Base-by-base conservation (phyloP, 345 rosid species). In the Camelina sativa region DNA sequence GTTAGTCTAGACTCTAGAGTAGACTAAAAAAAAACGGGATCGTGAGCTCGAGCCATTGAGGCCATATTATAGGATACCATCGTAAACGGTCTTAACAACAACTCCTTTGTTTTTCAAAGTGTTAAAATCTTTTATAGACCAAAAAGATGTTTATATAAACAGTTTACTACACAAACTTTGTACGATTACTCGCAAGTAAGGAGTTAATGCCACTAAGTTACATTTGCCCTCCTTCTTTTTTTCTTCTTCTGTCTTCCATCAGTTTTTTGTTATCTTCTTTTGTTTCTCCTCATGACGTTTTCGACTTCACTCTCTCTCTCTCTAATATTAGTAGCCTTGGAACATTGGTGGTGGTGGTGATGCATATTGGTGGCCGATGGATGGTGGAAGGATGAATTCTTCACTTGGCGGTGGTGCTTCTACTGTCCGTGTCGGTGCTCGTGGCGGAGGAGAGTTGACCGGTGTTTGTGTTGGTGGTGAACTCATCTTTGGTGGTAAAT, bases 261-360 rank as follows among this genome's bases (percentile, higher is more conserved):
- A 34, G 7, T 11, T 25, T 11, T 25, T 57, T 61, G 53, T 19
- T 9, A 10, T 23, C 22, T 30, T 52, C 7, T 34, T 34, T 34
- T 7, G 16, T 17, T 22, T 32, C 37, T 11, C 32, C 40, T 32
- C 71, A 20, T 54, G 47, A 30, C 46, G 46, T 63, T 11, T 7
- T 34, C n/a, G 61, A 53, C 15, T 57, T 55, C 2, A 55, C 12
- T 53, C 52, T 65, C 43, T 20, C 12, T 53, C 52, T 65, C 43
- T 20, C 62, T 74, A 56, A 6, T 34, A 32, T 85, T 84, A 92
- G 76, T 92, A 90, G 74, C 97, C 97, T 19, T 74, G 84, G 75
- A 85, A 79, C 64, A 84, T 65, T 32, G 97, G 97, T 13, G 97
- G 97, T 32, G 97, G 97, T 22, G 97, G 97, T 6, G 97, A 91